Base-by-base conservation (phyloP, 305 asterid species). In the Solanum chacoense region DNA sequence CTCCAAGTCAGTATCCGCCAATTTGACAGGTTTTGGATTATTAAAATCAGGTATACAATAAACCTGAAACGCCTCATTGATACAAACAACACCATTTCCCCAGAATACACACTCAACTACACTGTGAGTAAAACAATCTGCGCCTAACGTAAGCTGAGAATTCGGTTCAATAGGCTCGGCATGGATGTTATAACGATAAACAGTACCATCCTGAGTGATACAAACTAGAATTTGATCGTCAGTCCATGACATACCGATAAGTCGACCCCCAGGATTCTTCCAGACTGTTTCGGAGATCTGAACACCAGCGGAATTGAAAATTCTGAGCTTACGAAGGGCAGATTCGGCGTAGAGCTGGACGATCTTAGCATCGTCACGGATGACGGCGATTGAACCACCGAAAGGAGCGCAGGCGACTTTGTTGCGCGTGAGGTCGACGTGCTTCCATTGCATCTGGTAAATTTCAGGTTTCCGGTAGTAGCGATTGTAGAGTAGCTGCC, bases 301-400 rank as follows among this genome's bases (percentile, higher is more conserved):
- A 86, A 90, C 90, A 32, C 99, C 99, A 88, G 99, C 95, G 90
- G 97, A 96, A 90, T 95, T 97, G 94, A 95, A 96, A 79, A 97
- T 94, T 32, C 98, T 98, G 87, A 97, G 99, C 88, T 94, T 96
- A 11, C 98, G 98, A 79, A 94, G 95, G 55, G 99, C 99, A 24
- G 99, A 97, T 89, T 97, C 99, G 16, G 96, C 95, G 90, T 93
- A 95, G 34, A 97, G 98, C 95, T 97, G 99, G 89, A 96, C 98
- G 92, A 97, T 95, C 92, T 96, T 97, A 20, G 98, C 94, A 89
- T 97, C 99, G 91, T 97, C 99, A 16, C 99, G 98, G 93, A 97
- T 97, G 40, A 92, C 96, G 31, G 98, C 99, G 89, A 97, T 93
- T 16, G 99, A 99, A 28, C 99, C 99, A 32, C 98, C 98, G 91